phyloP scores from a whole-genome alignment of 495 filamentous ascomycete species.

The Annulohypoxylon moriforme region DNA sequence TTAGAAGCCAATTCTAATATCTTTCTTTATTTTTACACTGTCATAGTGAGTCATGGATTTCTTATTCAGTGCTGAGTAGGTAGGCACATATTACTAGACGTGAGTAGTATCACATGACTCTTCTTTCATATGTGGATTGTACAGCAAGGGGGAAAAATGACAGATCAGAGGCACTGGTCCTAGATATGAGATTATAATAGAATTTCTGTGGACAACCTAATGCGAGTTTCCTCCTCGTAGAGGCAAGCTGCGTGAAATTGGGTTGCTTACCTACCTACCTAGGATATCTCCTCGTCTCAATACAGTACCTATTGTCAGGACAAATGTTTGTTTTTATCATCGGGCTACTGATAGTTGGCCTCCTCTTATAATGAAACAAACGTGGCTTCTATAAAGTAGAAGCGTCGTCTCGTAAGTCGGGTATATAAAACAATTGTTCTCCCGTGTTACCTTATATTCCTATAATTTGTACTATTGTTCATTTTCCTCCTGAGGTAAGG shows the following conservation, averaged over 20 bases:
- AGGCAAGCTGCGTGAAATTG: constrained; percentile 46
- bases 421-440: background rate
- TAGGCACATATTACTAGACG: too few species aligned
- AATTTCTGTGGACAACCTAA: constrained; percentile 40
- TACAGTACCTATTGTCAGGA: constrained; percentile 10
- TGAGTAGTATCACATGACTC: constrained; percentile 28
- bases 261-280: background rate
- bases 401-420: constrained; percentile 7
- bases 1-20: background rate
- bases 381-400: constrained; percentile 28
- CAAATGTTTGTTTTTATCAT: constrained; percentile 35
- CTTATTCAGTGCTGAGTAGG: too few species aligned
- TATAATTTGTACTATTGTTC: background rate
- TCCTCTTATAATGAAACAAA: constrained; percentile 31
- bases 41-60: background rate
- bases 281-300: constrained; percentile 22
- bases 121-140: constrained; percentile 15
- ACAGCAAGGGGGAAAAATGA: constrained; percentile 41
- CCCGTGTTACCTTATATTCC: background rate
- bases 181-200: constrained; percentile 26
- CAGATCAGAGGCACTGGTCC: constrained; percentile 38
- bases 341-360: constrained; percentile 21
- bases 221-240: constrained; percentile 39
- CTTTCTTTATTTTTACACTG: too few species aligned
- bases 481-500: constrained; percentile 19